A percentile compares a stretch with the other conserved stretches of the same genome.
Evolutionary conservation across 1,284 basidiomycete species (phyloP).

Genomic region (Tylopilus sp.): DNA sequence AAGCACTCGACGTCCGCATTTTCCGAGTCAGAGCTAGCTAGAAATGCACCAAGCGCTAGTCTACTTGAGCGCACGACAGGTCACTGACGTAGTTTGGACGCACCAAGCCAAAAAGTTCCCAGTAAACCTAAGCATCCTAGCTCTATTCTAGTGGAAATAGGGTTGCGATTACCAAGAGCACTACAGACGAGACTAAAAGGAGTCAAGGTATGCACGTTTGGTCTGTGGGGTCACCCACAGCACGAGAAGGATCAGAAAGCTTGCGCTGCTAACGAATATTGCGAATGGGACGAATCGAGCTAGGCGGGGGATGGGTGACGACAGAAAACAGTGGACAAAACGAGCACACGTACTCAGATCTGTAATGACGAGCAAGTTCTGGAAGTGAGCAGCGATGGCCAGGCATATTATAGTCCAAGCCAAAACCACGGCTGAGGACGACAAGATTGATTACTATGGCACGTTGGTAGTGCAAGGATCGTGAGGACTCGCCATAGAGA

Average conservation of each 20-base stretch:
- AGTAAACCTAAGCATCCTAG: conserved; percentile 63
- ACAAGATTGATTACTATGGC: conserved; percentile 9
- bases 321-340: neutral
- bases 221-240: conserved; percentile 49
- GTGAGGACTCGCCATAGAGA: conserved; percentile 52
- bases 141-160: conserved; percentile 74
- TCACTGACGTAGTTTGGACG: conserved; percentile 25
- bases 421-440: conserved; percentile 51
- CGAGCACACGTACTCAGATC: conserved; percentile 62
- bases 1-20: conserved; percentile 79
- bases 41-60: conserved; percentile 66
- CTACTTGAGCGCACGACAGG: conserved; percentile 15
- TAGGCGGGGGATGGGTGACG: conserved; percentile 29
- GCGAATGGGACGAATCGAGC: conserved; percentile 82
- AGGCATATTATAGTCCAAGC: conserved; percentile 72
- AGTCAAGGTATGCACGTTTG: conserved; percentile 4
- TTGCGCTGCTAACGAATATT: conserved; percentile 69
- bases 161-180: conserved; percentile 61
- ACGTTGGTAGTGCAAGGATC: neutral
- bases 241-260: conserved; percentile 59
- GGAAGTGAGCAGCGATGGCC: conserved; percentile 72
- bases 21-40: conserved; percentile 68
- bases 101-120: conserved; percentile 77
- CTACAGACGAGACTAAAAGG: conserved; percentile 55
- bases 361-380: conserved; percentile 61